Conservation (phyloP, 2,329 filamentous ascomycete genomes). For the Xylariomycetidae sp. region DNA sequence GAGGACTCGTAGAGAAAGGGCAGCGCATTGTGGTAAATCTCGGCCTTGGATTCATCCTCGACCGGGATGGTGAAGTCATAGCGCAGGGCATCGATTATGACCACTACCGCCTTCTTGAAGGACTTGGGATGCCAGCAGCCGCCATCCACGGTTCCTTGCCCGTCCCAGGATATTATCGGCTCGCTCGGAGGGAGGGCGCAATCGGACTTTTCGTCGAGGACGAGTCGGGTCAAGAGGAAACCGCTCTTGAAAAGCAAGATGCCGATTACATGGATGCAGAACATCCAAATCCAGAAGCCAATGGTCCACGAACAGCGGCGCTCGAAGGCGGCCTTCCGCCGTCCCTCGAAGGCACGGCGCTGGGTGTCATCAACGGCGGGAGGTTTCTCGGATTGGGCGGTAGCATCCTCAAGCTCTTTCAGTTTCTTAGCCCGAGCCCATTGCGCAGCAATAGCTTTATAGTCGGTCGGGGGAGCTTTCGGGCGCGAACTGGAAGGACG, state of each 20-base stretch:
- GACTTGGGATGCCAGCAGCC: constrained; percentile 97
- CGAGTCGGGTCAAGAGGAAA: constrained; percentile 82
- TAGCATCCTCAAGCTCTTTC: constrained; percentile 37
- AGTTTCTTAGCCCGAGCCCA: constrained; percentile 48
- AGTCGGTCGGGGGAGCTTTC: constrained; percentile 33
- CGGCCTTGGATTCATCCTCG: constrained; percentile 41
- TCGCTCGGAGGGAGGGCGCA: constrained; percentile 65
- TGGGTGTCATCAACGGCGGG: constrained; percentile 36
- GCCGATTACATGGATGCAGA: constrained; percentile 70
- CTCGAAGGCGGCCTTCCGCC: constrained; percentile 44
- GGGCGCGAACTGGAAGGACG: constrained; percentile 20
- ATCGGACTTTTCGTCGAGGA: constrained; percentile 69
- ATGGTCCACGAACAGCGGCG: constrained; percentile 52
- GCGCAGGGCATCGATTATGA: constrained; percentile 87
- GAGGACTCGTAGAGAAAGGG: constrained; percentile 83
- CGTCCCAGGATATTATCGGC: constrained; percentile 35
- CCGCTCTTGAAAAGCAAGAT: constrained; percentile 92
- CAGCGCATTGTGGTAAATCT: constrained; percentile 80
- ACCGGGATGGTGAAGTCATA: constrained; percentile 95
- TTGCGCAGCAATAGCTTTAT: constrained; percentile 47
- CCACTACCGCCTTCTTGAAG: constrained; percentile 84
- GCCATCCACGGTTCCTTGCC: constrained; percentile 40
- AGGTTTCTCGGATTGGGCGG: constrained; percentile 25
- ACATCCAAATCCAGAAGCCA: constrained; percentile 63
- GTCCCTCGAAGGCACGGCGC: constrained; percentile 41